phyloP scores from a whole-genome alignment of 805 yeast genomes.

The Yarrowia keelungensis region DNA sequence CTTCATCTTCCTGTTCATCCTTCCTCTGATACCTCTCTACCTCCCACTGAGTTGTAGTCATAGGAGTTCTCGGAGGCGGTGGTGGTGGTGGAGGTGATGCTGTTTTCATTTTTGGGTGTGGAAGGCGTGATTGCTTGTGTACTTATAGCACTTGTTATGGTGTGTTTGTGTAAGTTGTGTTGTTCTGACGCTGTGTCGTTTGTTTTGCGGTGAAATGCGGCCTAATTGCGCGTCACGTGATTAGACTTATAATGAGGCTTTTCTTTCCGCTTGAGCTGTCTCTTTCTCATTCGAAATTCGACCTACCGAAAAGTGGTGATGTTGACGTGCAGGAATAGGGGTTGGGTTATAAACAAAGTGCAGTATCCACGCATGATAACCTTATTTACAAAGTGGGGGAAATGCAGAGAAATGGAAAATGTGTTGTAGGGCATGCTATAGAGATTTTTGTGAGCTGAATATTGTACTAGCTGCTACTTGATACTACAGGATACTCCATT shows the following conservation, averaged over 20 bases:
- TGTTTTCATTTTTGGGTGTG: background rate
- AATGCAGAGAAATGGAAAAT: background rate
- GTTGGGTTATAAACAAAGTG: background rate
- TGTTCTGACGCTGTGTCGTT: no score
- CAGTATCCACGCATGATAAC: slow-evolving; percentile 26
- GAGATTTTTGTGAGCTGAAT: no score
- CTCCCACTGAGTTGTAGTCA: background rate
- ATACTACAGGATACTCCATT: no score
- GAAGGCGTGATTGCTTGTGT: background rate
- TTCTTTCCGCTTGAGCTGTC: no score
- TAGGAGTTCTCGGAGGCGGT: slow-evolving; percentile 1
- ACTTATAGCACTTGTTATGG: background rate
- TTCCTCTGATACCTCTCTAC: background rate
- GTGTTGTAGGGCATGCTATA: no score
- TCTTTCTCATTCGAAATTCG: background rate
- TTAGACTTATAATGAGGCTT: no score
- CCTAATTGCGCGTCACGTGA: no score
- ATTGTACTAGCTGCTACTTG: no score
- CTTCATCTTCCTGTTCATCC: slow-evolving; percentile 16
- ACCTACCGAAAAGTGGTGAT: background rate
- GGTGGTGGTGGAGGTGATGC: background rate
- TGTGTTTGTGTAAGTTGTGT: background rate
- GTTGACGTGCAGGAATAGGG: background rate
- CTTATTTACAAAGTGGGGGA: background rate
- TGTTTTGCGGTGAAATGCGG: no score